Base-by-base conservation (phyloP, 768 basidiomycete genomes). In the Pleurotus platypus region DNA sequence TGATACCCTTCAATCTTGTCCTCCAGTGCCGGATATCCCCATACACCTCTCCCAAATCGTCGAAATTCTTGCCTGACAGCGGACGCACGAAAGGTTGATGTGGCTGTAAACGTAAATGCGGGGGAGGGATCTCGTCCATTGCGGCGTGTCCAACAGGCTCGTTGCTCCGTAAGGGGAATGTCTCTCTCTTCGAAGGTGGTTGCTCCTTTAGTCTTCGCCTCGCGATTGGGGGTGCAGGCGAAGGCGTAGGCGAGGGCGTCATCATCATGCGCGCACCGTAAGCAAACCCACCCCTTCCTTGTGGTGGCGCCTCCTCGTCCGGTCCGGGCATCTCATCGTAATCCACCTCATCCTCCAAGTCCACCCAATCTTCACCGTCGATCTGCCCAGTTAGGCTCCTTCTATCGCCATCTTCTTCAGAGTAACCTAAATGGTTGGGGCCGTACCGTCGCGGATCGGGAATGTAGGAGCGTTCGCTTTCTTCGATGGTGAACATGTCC, bases 1-100 rank as follows among this genome's bases (percentile, higher is more conserved):
- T 92, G 66, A 92, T 86, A 12, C 74, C 72, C 71, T 91, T 90
- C 40, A 92, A 73, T 59, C 75, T 77, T 18, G 85, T 80, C 38
- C 90, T 79, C 83, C 87, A 89, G 55, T 78, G 74, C 27, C 82
- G 84, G 64, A 92, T 92, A 55, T 86, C 83, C 15, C 75, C 66
- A 64, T 92, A 93, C 16, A 89, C 83, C 5, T 72, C 66, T 6
- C 84, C 84, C 8, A 91, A 81, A 55, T 83, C 77, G 27, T 83
- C 81, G 51, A 84, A 89, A 62, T 86, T 78, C 30, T 90, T 67
- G 5, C 87, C 87, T 8, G 89, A 87, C 39, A 84, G 70, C n/a
- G 90, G 89, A 4, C 88, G 80, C 12, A 90, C 86, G 63, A 88
- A 89, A 12, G 89, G 89, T 57, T 84, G 84, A 8, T 76, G 72